These are phyloP conservation scores for Pezicula carpinea DNA, from an alignment of 2,329 filamentous ascomycete genomes.

Conservation along the genomic window DNA sequence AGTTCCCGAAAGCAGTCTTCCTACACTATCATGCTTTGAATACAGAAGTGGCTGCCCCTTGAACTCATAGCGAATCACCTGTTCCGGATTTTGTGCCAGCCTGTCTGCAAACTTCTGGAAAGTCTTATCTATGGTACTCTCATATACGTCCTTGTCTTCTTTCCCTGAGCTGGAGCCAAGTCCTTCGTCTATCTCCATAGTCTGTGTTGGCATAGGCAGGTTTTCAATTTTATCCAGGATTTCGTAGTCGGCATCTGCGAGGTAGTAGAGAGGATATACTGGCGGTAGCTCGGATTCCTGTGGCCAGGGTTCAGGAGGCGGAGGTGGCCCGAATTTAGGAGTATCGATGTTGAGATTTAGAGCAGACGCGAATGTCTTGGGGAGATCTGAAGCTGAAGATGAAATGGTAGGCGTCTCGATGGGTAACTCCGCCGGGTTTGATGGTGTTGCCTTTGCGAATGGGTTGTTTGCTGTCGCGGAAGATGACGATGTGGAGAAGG, in stretches of 20 bases:
- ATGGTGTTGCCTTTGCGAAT: conserved; percentile 35
- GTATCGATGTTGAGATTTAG: conserved; percentile 65
- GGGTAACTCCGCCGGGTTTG: conserved; percentile 39
- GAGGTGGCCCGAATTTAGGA: conserved; percentile 26
- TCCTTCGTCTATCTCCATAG: conserved; percentile 44
- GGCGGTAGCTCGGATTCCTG: conserved; percentile 55
- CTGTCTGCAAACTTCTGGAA: conserved; percentile 80
- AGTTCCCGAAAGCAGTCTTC: conserved; percentile 48
- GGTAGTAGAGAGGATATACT: conserved; percentile 72
- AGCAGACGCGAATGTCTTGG: conserved; percentile 66
- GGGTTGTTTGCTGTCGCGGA: conserved; percentile 39
- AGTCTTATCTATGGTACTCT: conserved; percentile 67
- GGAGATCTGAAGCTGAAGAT: conserved; percentile 33
- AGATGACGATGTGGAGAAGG: conserved; percentile 49
- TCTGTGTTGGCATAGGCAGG: conserved; percentile 43
- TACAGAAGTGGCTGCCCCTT: conserved; percentile 72
- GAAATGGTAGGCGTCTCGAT: conserved; percentile 29
- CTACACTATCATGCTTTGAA: conserved; percentile 69
- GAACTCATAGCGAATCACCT: conserved; percentile 78
- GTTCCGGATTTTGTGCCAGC: conserved; percentile 74
- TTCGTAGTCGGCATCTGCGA: conserved; percentile 88
- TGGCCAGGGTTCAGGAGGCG: conserved; percentile 71
- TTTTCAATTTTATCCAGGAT: conserved; percentile 60
- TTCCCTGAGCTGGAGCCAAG: conserved; percentile 33
- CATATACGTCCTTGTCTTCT: conserved; percentile 68